phyloP scores from a whole-genome alignment of 495 filamentous ascomycete species.

The Talaromyces thailandensis region DNA sequence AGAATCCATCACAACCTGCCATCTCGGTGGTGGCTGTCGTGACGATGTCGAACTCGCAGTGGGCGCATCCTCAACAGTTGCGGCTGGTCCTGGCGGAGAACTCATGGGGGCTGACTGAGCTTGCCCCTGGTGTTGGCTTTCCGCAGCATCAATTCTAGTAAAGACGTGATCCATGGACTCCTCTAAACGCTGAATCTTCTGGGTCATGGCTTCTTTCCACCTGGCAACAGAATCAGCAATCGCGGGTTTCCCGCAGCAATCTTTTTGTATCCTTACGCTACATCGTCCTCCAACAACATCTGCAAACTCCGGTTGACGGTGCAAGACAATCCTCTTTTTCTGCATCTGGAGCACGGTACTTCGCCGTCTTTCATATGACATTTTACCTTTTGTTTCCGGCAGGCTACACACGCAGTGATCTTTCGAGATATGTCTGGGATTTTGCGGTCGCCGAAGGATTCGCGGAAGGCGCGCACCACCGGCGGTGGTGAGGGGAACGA shows the following conservation, averaged over 20 bases:
- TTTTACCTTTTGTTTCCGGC: conserved; percentile 33
- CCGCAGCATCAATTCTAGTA: conserved; percentile 16
- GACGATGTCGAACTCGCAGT: neutral
- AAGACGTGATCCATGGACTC: conserved; percentile 15
- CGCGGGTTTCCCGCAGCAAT: neutral
- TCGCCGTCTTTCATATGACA: conserved; percentile 31
- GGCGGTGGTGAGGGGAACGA: conserved; percentile 13
- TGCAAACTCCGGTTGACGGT: conserved; percentile 27
- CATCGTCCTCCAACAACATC: conserved; percentile 26
- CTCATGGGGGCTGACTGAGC: neutral
- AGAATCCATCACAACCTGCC: conserved; percentile 17
- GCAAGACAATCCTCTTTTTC: conserved; percentile 21
- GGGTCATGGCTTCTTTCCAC: conserved; percentile 21
- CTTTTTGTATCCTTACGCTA: conserved; percentile 14
- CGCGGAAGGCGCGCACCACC: conserved; percentile 17
- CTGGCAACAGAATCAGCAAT: conserved; percentile 8
- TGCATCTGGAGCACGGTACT: conserved; percentile 21
- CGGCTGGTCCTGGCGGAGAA: neutral
- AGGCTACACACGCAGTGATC: conserved; percentile 33
- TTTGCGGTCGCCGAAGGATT: conserved; percentile 27
- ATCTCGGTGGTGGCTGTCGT: conserved; percentile 7
- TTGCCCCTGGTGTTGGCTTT: conserved; percentile 8
- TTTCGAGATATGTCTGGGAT: conserved; percentile 28
- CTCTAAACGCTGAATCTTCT: conserved; percentile 18
- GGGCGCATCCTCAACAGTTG: neutral